These are phyloP conservation scores for Pugionium dolabratum DNA, from an alignment of 345 rosid genomes.

Conservation along the genomic window DNA sequence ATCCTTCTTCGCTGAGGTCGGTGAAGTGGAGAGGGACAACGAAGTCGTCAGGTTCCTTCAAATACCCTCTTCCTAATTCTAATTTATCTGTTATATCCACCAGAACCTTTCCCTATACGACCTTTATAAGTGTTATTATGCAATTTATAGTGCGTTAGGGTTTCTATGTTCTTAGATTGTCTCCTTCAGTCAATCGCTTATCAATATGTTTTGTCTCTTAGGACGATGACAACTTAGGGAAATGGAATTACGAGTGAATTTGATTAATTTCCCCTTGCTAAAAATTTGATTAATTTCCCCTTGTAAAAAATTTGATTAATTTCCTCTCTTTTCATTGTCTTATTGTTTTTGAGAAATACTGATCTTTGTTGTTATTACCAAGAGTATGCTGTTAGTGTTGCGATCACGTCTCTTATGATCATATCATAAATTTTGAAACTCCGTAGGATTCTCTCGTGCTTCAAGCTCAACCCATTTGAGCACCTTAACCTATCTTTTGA, in stretches of 20 bases:
- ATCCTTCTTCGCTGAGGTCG: conserved; percentile 92
- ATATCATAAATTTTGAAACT: neutral
- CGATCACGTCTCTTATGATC: conserved; percentile 2
- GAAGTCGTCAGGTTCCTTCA: conserved; percentile 76
- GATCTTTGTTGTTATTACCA: neutral
- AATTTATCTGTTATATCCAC: neutral
- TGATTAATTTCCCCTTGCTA: neutral
- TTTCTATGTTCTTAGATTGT: conserved; percentile 17
- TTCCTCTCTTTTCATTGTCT: neutral
- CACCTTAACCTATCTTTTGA: conserved; percentile 73
- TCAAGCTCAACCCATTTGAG: conserved; percentile 96
- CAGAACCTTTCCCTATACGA: neutral
- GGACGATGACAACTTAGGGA: conserved; percentile 12
- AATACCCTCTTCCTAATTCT: conserved; percentile 2
- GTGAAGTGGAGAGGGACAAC: conserved; percentile 95
- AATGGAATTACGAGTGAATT: neutral
- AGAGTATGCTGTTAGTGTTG: conserved; percentile 4
- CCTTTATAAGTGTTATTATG: neutral
- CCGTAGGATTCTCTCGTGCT: conserved; percentile 90
- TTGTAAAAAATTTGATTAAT: conserved; percentile 9
- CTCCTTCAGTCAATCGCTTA: neutral
- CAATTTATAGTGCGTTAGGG: conserved; percentile 38
- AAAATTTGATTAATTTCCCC: neutral
- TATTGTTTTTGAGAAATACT: no score
- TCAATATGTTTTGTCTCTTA: neutral